phyloP scores from a whole-genome alignment of 1,284 basidiomycete species.

The Apiotrichum gracile region DNA sequence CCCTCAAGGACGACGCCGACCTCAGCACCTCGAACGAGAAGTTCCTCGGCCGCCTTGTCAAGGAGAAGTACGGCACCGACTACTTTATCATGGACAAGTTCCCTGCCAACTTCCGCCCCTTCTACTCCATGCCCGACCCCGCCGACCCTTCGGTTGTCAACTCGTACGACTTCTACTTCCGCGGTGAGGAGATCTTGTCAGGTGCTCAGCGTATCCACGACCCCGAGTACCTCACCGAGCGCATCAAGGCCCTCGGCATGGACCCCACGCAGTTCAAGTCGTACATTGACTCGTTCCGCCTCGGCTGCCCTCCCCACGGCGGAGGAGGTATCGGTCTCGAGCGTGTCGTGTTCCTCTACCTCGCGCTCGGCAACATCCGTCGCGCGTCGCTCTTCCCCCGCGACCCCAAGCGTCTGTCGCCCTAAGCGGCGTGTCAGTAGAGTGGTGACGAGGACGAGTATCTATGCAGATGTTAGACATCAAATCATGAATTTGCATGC shows the following conservation, averaged over 20 bases:
- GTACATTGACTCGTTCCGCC: slow-evolving; percentile 89
- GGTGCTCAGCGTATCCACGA: slow-evolving; percentile 98
- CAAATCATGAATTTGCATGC: neutral
- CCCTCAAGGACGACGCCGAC: slow-evolving; percentile 70
- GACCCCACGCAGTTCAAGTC: slow-evolving; percentile 80
- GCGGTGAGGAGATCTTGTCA: slow-evolving; percentile 95
- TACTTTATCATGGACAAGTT: slow-evolving; percentile 98
- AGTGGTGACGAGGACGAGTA: neutral
- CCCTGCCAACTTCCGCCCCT: slow-evolving; percentile 64
- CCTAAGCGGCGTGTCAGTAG: slow-evolving; percentile 16
- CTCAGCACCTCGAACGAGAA: slow-evolving; percentile 70
- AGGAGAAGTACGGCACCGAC: slow-evolving; percentile 83
- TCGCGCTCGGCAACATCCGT: slow-evolving; percentile 92
- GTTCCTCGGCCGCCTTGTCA: slow-evolving; percentile 79
- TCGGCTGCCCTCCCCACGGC: slow-evolving; percentile 79
- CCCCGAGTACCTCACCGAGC: slow-evolving; percentile 68
- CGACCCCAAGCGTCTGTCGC: slow-evolving; percentile 62
- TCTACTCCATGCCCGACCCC: slow-evolving; percentile 97
- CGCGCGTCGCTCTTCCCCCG: slow-evolving; percentile 91
- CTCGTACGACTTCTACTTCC: slow-evolving; percentile 99
- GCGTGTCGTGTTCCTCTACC: slow-evolving; percentile 78
- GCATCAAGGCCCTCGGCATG: slow-evolving; percentile 68
- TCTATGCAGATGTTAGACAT: neutral
- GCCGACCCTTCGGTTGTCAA: slow-evolving; percentile 85
- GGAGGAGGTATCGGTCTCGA: slow-evolving; percentile 68